A percentile compares a stretch with the other conserved stretches of the same genome.
Conservation (phyloP, 2,329 filamentous ascomycete species). For the Penicillium sp. region DNA sequence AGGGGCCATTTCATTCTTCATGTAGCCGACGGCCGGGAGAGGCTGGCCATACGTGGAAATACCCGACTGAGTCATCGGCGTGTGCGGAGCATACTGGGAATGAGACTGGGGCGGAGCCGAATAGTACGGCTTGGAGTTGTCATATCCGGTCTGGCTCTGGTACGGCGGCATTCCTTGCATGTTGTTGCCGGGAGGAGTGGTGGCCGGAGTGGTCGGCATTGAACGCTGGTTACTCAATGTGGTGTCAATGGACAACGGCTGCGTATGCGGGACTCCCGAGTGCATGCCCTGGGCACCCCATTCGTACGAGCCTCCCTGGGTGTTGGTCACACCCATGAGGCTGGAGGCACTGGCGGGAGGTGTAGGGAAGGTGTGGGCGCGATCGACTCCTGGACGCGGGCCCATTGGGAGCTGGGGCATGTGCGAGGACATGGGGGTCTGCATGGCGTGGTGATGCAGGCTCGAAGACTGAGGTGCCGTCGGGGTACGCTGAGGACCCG, state of each 20-base stretch:
- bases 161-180: conserved; percentile 78
- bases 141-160: conserved; percentile 66
- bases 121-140: conserved; percentile 73
- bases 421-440: conserved; percentile 53
- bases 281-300: conserved; percentile 66
- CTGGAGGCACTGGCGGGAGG: conserved; percentile 90
- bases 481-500: conserved; percentile 54
- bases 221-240: conserved; percentile 72
- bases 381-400: conserved; percentile 71
- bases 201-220: conserved; percentile 85
- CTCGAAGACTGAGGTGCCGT: conserved; percentile 60
- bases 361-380: conserved; percentile 88
- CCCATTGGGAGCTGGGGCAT: conserved; percentile 62
- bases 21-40: conserved; percentile 56
- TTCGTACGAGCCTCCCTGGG: conserved; percentile 69
- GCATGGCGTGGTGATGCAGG: conserved; percentile 61
- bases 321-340: conserved; percentile 68
- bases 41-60: conserved; percentile 62
- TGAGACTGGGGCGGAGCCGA: conserved; percentile 62
- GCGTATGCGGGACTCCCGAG: conserved; percentile 56
- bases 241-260: conserved; percentile 76
- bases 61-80: conserved; percentile 56
- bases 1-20: conserved; percentile 85
- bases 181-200: conserved; percentile 73
- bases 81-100: conserved; percentile 62